Conservation (phyloP, 2,329 filamentous ascomycete genomes). For the Pyricularia sp. region DNA sequence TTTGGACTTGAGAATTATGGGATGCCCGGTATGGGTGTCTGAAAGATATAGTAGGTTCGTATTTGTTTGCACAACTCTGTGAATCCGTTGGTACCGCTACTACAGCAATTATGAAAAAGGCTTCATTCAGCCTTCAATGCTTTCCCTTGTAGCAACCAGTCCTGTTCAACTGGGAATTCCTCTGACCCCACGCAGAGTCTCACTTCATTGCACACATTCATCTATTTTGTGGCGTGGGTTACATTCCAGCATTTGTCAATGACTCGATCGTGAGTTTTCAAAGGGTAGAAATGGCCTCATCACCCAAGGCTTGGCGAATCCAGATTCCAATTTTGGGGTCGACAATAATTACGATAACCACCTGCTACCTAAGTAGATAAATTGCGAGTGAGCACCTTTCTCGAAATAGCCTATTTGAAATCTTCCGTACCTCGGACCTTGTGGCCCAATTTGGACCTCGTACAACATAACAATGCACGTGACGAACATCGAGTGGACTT, state of each 20-base stretch:
- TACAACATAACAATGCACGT: not conserved
- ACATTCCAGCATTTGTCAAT: not conserved
- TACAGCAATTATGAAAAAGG: too few relatives aligned
- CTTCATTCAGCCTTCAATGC: too few relatives aligned
- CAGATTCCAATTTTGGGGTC: not conserved
- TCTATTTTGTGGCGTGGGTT: too few relatives aligned
- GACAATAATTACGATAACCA: not conserved
- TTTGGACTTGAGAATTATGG: too few relatives aligned
- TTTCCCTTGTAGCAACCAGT: too few relatives aligned
- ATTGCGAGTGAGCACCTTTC: not conserved
- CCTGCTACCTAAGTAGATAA: not conserved
- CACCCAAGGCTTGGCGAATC: not conserved
- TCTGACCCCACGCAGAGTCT: too few relatives aligned
- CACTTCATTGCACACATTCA: too few relatives aligned
- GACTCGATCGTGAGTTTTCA: not conserved
- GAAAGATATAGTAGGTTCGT: too few relatives aligned
- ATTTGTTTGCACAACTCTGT: too few relatives aligned
- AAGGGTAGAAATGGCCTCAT: not conserved
- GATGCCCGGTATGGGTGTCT: too few relatives aligned
- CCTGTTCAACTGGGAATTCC: too few relatives aligned
- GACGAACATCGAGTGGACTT: not conserved
- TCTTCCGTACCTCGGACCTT: not conserved
- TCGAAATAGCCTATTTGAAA: not conserved
- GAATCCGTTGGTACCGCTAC: too few relatives aligned
- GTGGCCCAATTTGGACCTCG: not conserved